Evolutionary conservation across 768 basidiomycete species (phyloP), one percentile per base, ranked within the genome.

Genomic region (Filobasidium wieringae): DNA sequence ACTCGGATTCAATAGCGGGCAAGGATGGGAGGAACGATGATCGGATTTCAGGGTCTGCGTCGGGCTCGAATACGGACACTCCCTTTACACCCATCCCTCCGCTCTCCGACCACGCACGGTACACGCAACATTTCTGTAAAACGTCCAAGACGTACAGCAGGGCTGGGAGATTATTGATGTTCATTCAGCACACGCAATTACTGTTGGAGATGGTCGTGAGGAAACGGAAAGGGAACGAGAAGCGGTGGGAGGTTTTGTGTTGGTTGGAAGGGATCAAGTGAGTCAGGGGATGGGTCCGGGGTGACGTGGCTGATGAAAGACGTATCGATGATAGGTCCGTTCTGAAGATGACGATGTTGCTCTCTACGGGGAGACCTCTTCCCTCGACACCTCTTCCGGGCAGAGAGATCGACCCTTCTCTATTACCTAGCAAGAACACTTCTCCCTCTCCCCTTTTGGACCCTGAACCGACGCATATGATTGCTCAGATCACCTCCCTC

Each of bases 121-220:
- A 88, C 74, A 95, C 93, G 15, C 81, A 82, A 56, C 86, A 87
- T 45, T 97, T 87, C 87, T 79, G 81, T 19, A 82, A 85, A 69
- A 82, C 79, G 67, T 80, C 83, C 43, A 52, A 67, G 7, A 71
- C 78, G 15, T 97, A 96, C 77, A 85, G 84, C 72, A 85, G 85
- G 83, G 81, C 82, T 8, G 83, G 86, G 24, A 78, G 89, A 41
- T 68, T 79, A 1, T 79, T 96, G 6, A 84, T 87, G 66, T 77
- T 89, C 33, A 78, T 91, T 62, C 81, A 82, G 40, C 91, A 85
- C 72, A 79, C 84, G 14, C 84, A 95, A 70, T 80, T 97, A 43
- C 76, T 96, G 27, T 67, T 92, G 50, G 93, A 97, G 75, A 97
- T 97, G 93, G 78, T 81, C 22, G 76, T 89, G 62, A 79, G 81